Evolutionary conservation across 1,284 basidiomycete species (phyloP).

Genomic region (Porogramme epimiltina): DNA sequence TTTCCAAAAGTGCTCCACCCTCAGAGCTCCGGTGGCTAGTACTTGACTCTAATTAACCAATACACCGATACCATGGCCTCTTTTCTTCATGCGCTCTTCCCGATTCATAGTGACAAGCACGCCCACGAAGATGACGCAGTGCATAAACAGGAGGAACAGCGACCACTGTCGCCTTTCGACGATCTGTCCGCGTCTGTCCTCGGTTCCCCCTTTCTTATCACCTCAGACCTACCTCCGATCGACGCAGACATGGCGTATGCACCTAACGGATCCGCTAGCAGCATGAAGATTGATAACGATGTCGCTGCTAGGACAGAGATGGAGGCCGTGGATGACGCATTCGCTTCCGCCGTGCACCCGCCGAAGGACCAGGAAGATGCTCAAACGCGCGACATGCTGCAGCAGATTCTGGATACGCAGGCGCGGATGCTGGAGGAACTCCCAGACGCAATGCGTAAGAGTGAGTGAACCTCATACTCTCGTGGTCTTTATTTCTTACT

Average conservation of each 20-base stretch:
- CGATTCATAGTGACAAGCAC: slow-evolving; percentile 6
- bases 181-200: slow-evolving; percentile 31
- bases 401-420: slow-evolving; percentile 53
- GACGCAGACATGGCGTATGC: slow-evolving; percentile 19
- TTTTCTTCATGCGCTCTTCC: slow-evolving; percentile 8
- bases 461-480: not conserved
- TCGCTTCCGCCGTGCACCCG: slow-evolving; percentile 38
- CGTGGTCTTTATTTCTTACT: not conserved
- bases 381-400: slow-evolving; percentile 59
- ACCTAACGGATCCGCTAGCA: slow-evolving; percentile 14
- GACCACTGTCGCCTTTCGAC: slow-evolving; percentile 32
- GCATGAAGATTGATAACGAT: slow-evolving; percentile 13
- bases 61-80: not conserved
- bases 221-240: slow-evolving; percentile 29
- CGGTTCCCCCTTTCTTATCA: slow-evolving; percentile 36
- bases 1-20: not conserved
- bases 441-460: slow-evolving; percentile 14
- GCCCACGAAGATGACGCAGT: slow-evolving; percentile 9
- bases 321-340: slow-evolving; percentile 47
- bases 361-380: slow-evolving; percentile 55
- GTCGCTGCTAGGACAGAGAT: slow-evolving; percentile 29
- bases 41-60: not conserved
- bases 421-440: slow-evolving; percentile 44
- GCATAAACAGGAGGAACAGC: slow-evolving; percentile 8
- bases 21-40: not conserved